Base-by-base conservation (phyloP, 2,329 filamentous ascomycete genomes). In the Delphinella strobiligena region DNA sequence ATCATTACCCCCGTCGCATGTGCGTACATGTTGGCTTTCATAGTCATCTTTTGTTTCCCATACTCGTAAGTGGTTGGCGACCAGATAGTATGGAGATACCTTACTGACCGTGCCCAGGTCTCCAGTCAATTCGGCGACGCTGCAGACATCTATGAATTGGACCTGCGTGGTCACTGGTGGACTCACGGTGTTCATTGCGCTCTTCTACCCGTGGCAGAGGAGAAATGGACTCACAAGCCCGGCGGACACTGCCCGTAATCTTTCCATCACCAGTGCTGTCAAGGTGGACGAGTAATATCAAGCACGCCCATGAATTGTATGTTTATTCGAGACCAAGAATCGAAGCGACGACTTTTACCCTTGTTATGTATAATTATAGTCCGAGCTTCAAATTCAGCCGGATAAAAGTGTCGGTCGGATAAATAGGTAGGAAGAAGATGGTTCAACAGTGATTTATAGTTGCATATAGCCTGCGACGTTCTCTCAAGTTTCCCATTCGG, bases 41-140 rank as follows among this genome's bases (percentile, higher is more conserved):
- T 74, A 3, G 69, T 81, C 7, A 74, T 82, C 29, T 82, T 76
- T 52, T 78, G 72, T 51, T 81, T 67, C 31, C 60, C 70, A 0
- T 68, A 61, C 41, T 51, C 57, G 43, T 45, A 43, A 41, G 43
- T 38, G n/a, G n/a, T n/a, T n/a, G n/a, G n/a, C n/a, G n/a, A n/a
- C n/a, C n/a, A n/a, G n/a, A n/a, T n/a, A n/a, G n/a, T n/a, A n/a
- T n/a, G n/a, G n/a, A n/a, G n/a, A n/a, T n/a, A n/a, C n/a, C n/a
- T n/a, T n/a, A n/a, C n/a, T n/a, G n/a, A n/a, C n/a, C n/a, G 30
- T n/a, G 14, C 31, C 22, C 31, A 45, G 43, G n/a, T 34, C 41
- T 29, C 52, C 55, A 3, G 55, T 60, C 1, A 50, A 49, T 5
- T 52, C 56, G 1, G 47, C 47, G 11, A 55, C 54, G 9, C 22